phyloP scores from a whole-genome alignment of 768 basidiomycete genomes.

The Polyporus arcularius region DNA sequence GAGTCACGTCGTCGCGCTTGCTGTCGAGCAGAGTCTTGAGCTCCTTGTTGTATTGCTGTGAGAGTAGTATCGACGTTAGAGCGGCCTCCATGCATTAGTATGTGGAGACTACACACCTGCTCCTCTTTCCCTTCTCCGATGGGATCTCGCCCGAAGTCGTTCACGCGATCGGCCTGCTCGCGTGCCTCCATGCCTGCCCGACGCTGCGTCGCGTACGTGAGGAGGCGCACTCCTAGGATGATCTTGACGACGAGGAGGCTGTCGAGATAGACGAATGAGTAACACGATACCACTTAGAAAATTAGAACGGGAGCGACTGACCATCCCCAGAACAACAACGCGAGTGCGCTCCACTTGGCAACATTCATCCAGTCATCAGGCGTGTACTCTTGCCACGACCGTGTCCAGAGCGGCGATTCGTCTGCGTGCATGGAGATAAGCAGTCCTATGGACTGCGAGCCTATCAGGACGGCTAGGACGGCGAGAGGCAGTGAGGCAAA shows the following conservation, averaged over 20 bases:
- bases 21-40: constrained; percentile 73
- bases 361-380: constrained; percentile 51
- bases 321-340: constrained; percentile 83
- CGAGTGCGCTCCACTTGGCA: constrained; percentile 68
- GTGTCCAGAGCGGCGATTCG: constrained; percentile 45
- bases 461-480: constrained; percentile 76
- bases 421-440: constrained; percentile 48
- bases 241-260: constrained; percentile 88
- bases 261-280: background rate
- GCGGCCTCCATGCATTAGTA: background rate
- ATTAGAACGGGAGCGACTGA: constrained; percentile 37
- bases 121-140: constrained; percentile 91
- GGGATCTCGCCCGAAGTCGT: constrained; percentile 87
- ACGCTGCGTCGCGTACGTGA: constrained; percentile 79
- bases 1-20: constrained; percentile 64
- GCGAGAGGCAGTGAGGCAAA: constrained; percentile 93
- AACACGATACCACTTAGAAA: background rate
- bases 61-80: background rate
- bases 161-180: constrained; percentile 71
- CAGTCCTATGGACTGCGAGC: constrained; percentile 67
- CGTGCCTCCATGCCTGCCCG: constrained; percentile 78
- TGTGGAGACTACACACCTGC: constrained; percentile 48
- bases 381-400: constrained; percentile 39
- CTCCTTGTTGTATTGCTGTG: constrained; percentile 79
- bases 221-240: constrained; percentile 85